Evolutionary conservation across 2,329 filamentous ascomycete genomes (phyloP).

Genomic region (Cladophialophora immunda): DNA sequence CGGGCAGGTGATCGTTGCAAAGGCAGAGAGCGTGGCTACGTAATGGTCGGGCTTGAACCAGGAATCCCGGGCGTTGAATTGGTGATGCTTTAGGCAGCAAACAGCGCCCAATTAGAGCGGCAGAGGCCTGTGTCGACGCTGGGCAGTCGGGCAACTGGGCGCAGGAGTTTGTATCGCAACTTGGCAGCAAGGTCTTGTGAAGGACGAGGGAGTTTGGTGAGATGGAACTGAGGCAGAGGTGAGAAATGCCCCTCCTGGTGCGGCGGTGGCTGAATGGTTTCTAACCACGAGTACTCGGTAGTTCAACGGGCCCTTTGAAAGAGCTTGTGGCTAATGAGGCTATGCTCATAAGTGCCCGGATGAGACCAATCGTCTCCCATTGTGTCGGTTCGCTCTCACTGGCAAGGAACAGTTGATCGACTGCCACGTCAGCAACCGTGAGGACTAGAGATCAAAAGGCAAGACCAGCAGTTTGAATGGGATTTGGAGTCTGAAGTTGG

Average conservation of each 20-base stretch:
- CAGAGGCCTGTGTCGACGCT: neutral
- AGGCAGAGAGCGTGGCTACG: conserved; percentile 17
- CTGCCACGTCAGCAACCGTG: conserved; percentile 23
- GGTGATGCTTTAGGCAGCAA: conserved; percentile 5
- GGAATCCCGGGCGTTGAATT: neutral
- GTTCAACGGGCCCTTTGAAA: neutral
- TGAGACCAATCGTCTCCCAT: neutral
- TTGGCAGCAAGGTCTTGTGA: neutral
- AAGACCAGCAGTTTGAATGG: neutral
- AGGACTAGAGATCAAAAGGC: neutral
- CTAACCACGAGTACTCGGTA: neutral
- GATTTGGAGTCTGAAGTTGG: neutral
- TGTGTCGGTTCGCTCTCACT: neutral
- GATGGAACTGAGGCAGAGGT: conserved; percentile 1
- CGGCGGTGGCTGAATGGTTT: neutral
- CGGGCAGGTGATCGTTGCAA: conserved; percentile 5
- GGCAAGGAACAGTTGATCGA: neutral
- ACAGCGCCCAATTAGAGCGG: conserved; percentile 17
- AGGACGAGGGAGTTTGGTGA: conserved; percentile 1
- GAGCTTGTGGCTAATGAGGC: conserved; percentile 8
- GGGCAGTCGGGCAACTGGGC: conserved; percentile 3
- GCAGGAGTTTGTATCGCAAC: neutral
- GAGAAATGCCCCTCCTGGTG: neutral
- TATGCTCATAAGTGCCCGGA: neutral
- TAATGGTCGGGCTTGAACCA: conserved; percentile 10